Base-by-base conservation (phyloP, 371 early-diverging fungal genomes). In the Syncephalastrum racemosum region DNA sequence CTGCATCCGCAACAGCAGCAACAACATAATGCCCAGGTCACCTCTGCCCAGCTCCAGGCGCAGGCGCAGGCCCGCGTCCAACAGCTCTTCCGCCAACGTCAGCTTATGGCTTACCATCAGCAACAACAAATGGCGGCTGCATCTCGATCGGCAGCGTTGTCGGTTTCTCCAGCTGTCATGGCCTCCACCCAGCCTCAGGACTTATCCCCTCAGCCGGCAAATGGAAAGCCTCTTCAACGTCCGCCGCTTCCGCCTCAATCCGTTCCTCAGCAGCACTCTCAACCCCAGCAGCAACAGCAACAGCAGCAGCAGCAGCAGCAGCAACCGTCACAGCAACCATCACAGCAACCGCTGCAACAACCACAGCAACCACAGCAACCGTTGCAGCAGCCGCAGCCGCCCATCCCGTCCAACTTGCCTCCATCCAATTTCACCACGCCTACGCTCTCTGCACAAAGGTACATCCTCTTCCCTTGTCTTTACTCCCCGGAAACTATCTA, bases 311-410 rank as follows among this genome's bases (percentile, higher is more conserved):
- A 43, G 18, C 46, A 51, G 13, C 50, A 54, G 18, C 45, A 54
- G 13, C 23, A 50, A 40, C 25, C 39, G n/a, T 36, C 13, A 50
- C 36, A 46, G 41, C 27, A 4, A 40, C 25, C 15, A 20, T 39
- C 27, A 24, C 50, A 64, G 40, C 39, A 57, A 40, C 50, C 41
- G 19, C 60, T 40, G 8, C 50, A 58, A 19, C 56, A 53, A 43
- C 62, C 54, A 50, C 42, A 57, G 18, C 51, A 62, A 12, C 45
- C 39, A 43, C 8, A 16, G 42, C 18, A 56, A 36, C 31, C 15
- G 13, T 40, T n/a, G 16, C 51, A 27, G 4, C 20, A 24, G 36
- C 39, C 13, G 3, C 51, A 51, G 18, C 51, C 25, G 0, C 39
- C 25, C 15, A 25, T 16, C 15, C 20, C 14, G 12, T 39, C 39